phyloP scores from a whole-genome alignment of 2,329 filamentous ascomycete species.

The Colletotrichum endophyticum region DNA sequence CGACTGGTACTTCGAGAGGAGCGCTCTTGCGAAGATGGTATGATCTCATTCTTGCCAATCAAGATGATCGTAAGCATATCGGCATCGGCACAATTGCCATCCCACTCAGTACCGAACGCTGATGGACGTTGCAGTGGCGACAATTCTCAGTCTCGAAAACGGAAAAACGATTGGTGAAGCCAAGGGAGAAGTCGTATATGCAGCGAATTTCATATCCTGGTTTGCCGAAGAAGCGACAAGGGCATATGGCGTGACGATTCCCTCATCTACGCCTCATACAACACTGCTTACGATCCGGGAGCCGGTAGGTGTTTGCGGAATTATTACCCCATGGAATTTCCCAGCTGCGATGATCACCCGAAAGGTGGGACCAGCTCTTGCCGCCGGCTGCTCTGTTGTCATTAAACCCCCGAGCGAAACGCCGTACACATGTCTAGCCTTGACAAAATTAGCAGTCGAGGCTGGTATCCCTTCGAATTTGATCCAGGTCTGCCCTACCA shows the following conservation, averaged over 20 bases:
- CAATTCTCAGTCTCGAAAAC: constrained; percentile 50
- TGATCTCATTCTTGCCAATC: constrained; percentile 33
- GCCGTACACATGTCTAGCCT: constrained; percentile 69
- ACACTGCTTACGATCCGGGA: constrained; percentile 64
- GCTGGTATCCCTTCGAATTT: constrained; percentile 73
- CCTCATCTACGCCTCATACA: constrained; percentile 54
- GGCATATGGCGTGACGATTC: constrained; percentile 58
- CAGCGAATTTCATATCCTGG: constrained; percentile 59
- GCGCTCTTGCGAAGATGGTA: constrained; percentile 40
- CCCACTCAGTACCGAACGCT: background rate
- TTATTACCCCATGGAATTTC: constrained; percentile 74
- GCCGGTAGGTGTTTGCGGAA: constrained; percentile 69
- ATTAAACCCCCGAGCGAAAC: constrained; percentile 74
- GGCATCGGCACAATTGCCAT: background rate
- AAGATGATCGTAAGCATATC: constrained; percentile 30
- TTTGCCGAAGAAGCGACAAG: constrained; percentile 57
- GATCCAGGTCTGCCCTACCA: constrained; percentile 42
- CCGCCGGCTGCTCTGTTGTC: constrained; percentile 74
- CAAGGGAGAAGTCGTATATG: constrained; percentile 60
- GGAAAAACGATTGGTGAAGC: constrained; percentile 62
- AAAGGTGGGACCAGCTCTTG: constrained; percentile 57
- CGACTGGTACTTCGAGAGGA: constrained; percentile 38
- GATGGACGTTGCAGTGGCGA: constrained; percentile 30
- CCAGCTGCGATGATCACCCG: constrained; percentile 55
- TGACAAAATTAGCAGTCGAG: constrained; percentile 67